Evolutionary conservation across 2,329 filamentous ascomycete species (phyloP), one percentile per base, ranked within the genome.

Genomic region (Diaporthe sp.): DNA sequence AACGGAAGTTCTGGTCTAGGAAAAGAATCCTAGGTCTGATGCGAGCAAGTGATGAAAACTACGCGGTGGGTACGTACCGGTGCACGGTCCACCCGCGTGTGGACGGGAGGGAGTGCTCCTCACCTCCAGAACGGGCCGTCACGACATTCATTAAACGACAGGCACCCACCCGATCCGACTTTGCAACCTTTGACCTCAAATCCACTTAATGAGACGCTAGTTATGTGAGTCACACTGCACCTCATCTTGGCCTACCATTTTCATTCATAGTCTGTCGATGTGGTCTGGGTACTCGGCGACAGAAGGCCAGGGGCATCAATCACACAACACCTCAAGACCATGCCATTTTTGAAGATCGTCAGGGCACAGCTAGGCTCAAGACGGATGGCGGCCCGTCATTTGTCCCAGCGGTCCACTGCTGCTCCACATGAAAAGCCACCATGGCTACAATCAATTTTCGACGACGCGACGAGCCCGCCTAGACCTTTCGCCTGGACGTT

Each of bases 401-500:
- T 71, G 42, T 55, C 73, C 13, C 50, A 54, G 17, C 40, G 54
- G 30, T 25, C 50, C n/a, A 25, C 25, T 30, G 72, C 33, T 45
- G 54, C 66, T 25, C 60, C 45, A 54, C 70, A 40, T n/a, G 58
- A 58, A 38, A 55, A 33, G 42, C 76, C 75, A n/a, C 72, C 42
- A 50, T 78, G 77, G 77, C 74, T 77, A n/a, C 72, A 76, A 28
- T 45, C 54, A 17, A 71, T 76, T 35, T 55, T 77, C 57, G 54
- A 75, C 35, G 74, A 76, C 64, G n/a, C 35, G 15, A 50, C 71
- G 25, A 61, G 71, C 30, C 74, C 74, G 30, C 76, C 78, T 10
- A 76, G 54, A 69, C 69, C 77, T 6, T 79, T 77, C 64, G 76
- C 77, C 38, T 78, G 78, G 78, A 76, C 77, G 6, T 17, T 75